Base-by-base conservation (phyloP, 2,329 filamentous ascomycete genomes). In the Daldinia sp. region DNA sequence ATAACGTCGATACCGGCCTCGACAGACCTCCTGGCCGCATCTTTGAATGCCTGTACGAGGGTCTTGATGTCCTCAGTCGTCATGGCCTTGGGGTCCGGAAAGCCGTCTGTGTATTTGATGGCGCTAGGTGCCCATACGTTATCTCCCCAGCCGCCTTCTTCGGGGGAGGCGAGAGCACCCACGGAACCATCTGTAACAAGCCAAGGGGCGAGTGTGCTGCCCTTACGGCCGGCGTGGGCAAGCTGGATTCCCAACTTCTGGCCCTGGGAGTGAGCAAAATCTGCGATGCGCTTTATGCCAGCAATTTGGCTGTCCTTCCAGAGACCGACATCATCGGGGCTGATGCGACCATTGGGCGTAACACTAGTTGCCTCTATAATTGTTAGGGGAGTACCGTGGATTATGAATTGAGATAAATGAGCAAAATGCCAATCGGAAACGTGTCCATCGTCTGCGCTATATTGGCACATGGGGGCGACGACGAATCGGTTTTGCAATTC, bases 231-330 rank as follows among this genome's bases (percentile, higher is more conserved):
- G 0, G 92, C 93, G 72, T 97, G 93, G 1, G 81, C 91, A 3
- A 96, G 82, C 79, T 97, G 93, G 64, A 96, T 89, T 52, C 86
- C 92, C 53, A 92, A 87, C 67, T 90, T 87, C 72, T 93, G 88
- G 73, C 83, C 85, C 77, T 96, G 93, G 23, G 85, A 87, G 79
- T 96, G 93, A 2, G 90, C 86, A 66, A 93, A 96, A 64, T 96
- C 91, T 32, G 89, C 86, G 45, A 94, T 84, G 61, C 85, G 84
- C 73, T 83, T 85, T 60, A 96, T 79, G 0, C 89, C 88, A 66
- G 84, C 88, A 63, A 94, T 89, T 76, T 97, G 94, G 30, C 84
- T 87, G 75, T 97, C 94, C 65, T 90, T 83, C 94, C 93, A 97
- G 6, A 97, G 79, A 0, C 94, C 93, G 10, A 81, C 79, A 74